Percentiles rank a stretch among this genome's conserved stretches.
Evolutionary conservation across 2,329 filamentous ascomycete species (phyloP).

Genomic region (Fusarium sp.): DNA sequence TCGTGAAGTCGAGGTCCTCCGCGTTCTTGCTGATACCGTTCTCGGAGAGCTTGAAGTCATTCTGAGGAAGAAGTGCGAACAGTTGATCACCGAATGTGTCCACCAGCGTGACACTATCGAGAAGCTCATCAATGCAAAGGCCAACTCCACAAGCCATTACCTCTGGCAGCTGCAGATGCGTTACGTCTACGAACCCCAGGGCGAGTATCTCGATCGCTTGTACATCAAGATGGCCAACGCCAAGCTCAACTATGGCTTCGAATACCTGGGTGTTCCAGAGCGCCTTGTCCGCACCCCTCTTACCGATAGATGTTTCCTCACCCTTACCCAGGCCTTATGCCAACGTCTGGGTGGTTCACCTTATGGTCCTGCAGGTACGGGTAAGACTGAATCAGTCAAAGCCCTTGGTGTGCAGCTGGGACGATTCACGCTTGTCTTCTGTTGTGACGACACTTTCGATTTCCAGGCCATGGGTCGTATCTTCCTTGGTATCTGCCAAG

Average conservation of each 20-base stretch:
- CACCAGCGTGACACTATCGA: conserved; percentile 96
- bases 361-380: conserved; percentile 96
- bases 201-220: conserved; percentile 84
- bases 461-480: conserved; percentile 99
- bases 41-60: conserved; percentile 89
- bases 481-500: conserved; percentile 98
- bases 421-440: conserved; percentile 98
- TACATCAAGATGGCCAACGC: conserved; percentile 98
- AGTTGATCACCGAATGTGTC: conserved; percentile 98
- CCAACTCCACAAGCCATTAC: conserved; percentile 82
- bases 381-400: conserved; percentile 99
- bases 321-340: conserved; percentile 93
- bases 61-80: conserved; percentile 95
- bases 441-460: conserved; percentile 99
- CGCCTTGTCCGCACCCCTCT: conserved; percentile 95
- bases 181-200: conserved; percentile 86
- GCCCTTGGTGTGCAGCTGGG: conserved; percentile 95
- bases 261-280: conserved; percentile 96
- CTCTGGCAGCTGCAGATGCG: conserved; percentile 98
- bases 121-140: conserved; percentile 82
- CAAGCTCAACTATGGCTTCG: conserved; percentile 94
- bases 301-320: conserved; percentile 98
- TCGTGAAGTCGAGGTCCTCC: conserved; percentile 85
- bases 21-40: conserved; percentile 88
- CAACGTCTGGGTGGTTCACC: conserved; percentile 96